Conservation (phyloP, 2,329 filamentous ascomycete genomes). For the Penicillium crustosum region DNA sequence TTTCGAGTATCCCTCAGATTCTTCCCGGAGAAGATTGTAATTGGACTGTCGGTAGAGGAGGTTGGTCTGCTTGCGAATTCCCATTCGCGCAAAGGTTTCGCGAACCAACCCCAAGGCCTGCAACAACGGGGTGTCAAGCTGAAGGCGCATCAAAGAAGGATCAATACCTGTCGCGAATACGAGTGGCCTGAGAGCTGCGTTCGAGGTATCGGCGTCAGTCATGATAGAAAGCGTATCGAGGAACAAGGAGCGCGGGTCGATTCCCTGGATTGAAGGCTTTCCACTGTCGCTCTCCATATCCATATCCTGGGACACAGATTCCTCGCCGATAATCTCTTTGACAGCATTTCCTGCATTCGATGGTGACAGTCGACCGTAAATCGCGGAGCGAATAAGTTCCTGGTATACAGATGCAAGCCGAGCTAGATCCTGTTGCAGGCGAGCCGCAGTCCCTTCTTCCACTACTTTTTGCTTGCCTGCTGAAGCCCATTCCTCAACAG, state of each 20-base stretch:
- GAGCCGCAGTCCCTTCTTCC: constrained; percentile 63
- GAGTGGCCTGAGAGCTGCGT: constrained; percentile 62
- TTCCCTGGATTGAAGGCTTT: constrained; percentile 32
- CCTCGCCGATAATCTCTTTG: constrained; percentile 68
- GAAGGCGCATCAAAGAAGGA: constrained; percentile 69
- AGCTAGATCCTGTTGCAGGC: constrained; percentile 65
- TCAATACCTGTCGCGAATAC: constrained; percentile 72
- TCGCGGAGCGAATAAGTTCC: constrained; percentile 75
- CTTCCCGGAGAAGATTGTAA: constrained; percentile 92
- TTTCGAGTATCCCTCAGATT: constrained; percentile 96
- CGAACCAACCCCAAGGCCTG: constrained; percentile 76
- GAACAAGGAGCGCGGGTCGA: constrained; percentile 70
- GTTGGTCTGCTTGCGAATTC: constrained; percentile 88
- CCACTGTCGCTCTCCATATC: constrained; percentile 48
- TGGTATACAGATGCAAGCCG: constrained; percentile 74
- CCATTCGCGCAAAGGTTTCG: constrained; percentile 78
- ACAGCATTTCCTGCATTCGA: constrained; percentile 69
- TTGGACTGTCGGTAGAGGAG: constrained; percentile 93
- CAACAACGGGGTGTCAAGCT: constrained; percentile 77
- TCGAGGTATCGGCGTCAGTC: constrained; percentile 67
- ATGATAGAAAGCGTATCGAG: constrained; percentile 80
- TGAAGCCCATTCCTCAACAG: constrained; percentile 66
- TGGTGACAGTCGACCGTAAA: constrained; percentile 67
- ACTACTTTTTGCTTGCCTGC: constrained; percentile 67
- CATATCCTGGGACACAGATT: constrained; percentile 50